phyloP scores from a whole-genome alignment of 257 asterid genomes.

The Nicotiana benthamiana region DNA sequence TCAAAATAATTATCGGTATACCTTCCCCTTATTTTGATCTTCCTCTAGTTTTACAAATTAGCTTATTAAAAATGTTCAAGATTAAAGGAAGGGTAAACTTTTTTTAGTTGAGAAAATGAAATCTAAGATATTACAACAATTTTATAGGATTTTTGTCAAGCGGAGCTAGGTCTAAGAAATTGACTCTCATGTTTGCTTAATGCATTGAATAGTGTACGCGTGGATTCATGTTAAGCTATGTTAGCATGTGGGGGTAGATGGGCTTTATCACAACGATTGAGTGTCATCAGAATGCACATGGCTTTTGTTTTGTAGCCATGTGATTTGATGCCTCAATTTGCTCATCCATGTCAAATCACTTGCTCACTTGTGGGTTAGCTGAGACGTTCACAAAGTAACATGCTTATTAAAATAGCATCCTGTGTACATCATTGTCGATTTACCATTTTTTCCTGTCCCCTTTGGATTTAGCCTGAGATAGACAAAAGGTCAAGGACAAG shows the following conservation, averaged over 20 bases:
- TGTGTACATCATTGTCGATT: neutral
- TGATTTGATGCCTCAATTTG: slow-evolving; percentile 12
- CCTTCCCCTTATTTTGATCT: neutral
- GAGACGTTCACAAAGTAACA: neutral
- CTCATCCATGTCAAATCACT: slow-evolving; percentile 22
- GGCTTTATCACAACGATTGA: neutral
- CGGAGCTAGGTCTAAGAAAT: neutral
- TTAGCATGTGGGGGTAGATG: neutral
- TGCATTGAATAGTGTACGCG: neutral
- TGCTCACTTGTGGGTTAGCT: neutral
- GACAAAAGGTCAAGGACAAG: no score
- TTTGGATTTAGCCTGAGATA: neutral
- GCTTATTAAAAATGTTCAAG: neutral
- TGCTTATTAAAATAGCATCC: neutral
- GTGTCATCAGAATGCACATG: slow-evolving; percentile 12
- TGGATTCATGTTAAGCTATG: neutral
- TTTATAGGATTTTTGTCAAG: neutral
- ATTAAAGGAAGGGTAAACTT: neutral
- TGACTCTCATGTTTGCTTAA: neutral
- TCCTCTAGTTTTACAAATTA: neutral
- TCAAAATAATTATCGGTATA: no score
- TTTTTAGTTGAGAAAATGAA: neutral
- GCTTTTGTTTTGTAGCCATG: slow-evolving; percentile 9
- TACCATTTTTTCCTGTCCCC: neutral
- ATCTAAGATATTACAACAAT: neutral